phyloP scores from a whole-genome alignment of 305 asterid species.

The Fraxinus albicans region DNA sequence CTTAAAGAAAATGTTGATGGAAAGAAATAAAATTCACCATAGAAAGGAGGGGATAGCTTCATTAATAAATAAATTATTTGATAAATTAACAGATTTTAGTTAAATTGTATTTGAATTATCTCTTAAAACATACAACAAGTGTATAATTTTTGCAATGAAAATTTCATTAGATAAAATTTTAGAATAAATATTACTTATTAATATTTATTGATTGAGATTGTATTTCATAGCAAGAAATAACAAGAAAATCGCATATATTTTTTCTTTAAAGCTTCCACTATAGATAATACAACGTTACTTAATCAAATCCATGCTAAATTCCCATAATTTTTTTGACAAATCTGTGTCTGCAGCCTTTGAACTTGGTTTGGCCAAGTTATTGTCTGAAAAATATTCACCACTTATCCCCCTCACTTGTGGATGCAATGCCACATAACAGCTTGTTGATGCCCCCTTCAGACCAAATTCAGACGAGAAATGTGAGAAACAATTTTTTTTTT shows the following conservation, averaged over 20 bases:
- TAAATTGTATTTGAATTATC: too few species aligned
- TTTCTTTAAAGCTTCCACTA: neutral
- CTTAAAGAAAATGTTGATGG: too few species aligned
- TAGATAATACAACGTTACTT: constrained; percentile 9
- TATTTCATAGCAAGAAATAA: too few species aligned
- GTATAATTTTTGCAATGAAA: too few species aligned
- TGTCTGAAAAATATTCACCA: constrained; percentile 55
- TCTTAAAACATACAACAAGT: too few species aligned
- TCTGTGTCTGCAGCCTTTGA: constrained; percentile 36
- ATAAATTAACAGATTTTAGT: too few species aligned
- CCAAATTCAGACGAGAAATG: neutral
- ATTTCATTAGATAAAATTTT: too few species aligned
- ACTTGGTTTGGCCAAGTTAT: constrained; percentile 44
- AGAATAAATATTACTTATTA: too few species aligned
- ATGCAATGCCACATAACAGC: constrained; percentile 57
- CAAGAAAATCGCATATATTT: neutral
- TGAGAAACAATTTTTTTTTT: neutral
- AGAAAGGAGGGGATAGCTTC: too few species aligned
- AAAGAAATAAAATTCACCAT: too few species aligned
- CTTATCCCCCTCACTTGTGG: constrained; percentile 54
- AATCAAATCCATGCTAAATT: constrained; percentile 47
- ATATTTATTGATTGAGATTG: too few species aligned
- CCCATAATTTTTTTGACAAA: constrained; percentile 60
- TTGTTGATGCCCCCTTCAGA: constrained; percentile 63
- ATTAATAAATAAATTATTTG: too few species aligned